Base-by-base conservation (phyloP, 1,284 basidiomycete species). In the Rhizoctonia solani region DNA sequence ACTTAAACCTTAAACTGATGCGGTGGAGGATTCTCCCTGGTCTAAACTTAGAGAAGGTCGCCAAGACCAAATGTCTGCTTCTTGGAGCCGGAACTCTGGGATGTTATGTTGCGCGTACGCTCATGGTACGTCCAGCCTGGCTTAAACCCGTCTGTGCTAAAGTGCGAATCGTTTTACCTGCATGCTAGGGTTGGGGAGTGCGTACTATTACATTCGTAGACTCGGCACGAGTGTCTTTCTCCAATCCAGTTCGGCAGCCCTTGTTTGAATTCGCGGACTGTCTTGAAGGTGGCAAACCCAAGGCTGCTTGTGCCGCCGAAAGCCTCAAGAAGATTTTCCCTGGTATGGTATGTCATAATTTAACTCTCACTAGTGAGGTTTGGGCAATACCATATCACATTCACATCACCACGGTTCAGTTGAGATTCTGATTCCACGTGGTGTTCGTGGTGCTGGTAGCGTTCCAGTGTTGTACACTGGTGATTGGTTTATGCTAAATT, bases 1-100 rank as follows among this genome's bases (percentile, higher is more conserved):
- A 98, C 77, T 81, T 99, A 34, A 99, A 99, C 75, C 81, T 99
- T 59, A 98, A 98, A 77, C 84, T 99, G 25, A 98, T 99, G 96
- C 85, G 94, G 30, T 99, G 96, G 96, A 85, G 96, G 8, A 95
- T 99, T 71, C 81, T 99, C 50, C 96, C 97, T 1, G 80, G 85
- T 0, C 85, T 99, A 50, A 84, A 98, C 71, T 82, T 99, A 5
- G 95, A 97, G 58, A 92, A 88, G 76, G 85, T 99, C 27, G 86
- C 92, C 1, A 75, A 76, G 0, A 94, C 93, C 0, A 85, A 81
- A 55, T 97, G 93, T 75, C 80, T 99, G 1, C 79, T 98, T 1
- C 85, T 99, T 0, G 97, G 96, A 3, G 95, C 96, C 0, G 96
- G 97, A 0, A 99, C 97, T 0, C 81, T 99, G 13, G 97, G 97